Evolutionary conservation across 2,329 filamentous ascomycete genomes (phyloP), one percentile per base, ranked within the genome.

Genomic region (Albifimbria verrucaria): DNA sequence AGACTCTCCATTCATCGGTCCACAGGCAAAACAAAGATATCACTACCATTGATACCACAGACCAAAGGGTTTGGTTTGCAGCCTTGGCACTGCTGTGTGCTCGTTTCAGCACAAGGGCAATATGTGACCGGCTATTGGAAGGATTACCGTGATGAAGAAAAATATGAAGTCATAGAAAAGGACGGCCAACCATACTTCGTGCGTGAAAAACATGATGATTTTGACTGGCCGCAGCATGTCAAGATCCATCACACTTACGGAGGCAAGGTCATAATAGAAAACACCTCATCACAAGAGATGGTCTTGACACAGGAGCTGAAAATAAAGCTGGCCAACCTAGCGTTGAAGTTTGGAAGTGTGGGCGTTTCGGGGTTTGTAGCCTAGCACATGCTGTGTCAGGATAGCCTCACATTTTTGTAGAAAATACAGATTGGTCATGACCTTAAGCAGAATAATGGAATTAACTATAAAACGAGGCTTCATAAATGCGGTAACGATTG

Each of bases 1-100:
- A 47, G 50, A 20, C 44, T 52, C 11, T 52, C 50, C 12, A 52
- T 52, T 9, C 50, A 52, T 52, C 50, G 50, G 15, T 52, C 50
- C 3, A 52, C 50, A 22, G 50, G 50, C 17, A 52, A 48, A 21
- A 39, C 28, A 25, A 52, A 52, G 50, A 48, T 52, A 12, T 52
- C 50, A 3, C 18, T 52, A 10, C 50, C 50, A 17, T 18, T 52
- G 50, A 52, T 52, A 15, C 50, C 50, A 9, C 50, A 52, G 20
- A 10, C 26, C n/a, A 10, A 32, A 7, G 23, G 32, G 7, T 52
- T 52, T 21, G 50, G 50, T 15, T n/a, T 25, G 15, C 43, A 32
- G 7, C 50, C 50, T 15, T 52, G 50, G 50, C 50, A 52, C 32
- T 52, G 42, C 12, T 41, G 42, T 10, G 42, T 52, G 15, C 4